Evolutionary conservation across 2,329 filamentous ascomycete species (phyloP), one percentile per base, ranked within the genome.

Genomic region (Parafenestella ontariensis): DNA sequence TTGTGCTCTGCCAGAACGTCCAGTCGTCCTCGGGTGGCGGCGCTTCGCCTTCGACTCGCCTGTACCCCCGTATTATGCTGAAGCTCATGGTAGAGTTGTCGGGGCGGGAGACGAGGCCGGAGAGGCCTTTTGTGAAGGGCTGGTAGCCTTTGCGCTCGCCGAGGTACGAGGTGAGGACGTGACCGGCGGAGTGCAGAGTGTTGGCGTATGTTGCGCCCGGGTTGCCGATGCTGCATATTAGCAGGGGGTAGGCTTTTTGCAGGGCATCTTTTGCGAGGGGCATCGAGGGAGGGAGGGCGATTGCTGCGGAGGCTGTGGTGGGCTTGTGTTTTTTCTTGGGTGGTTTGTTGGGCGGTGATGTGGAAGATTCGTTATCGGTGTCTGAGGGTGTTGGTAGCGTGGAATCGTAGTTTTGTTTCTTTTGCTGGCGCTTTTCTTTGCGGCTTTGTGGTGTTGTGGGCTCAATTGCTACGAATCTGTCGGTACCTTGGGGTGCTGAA

Each of bases 181-280:
- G 94, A 10, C 93, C 95, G 13, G 92, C 92, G 21, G 88, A 93
- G 78, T 98, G 95, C 7, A 94, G 87, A 18, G 91, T 96, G 59
- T 89, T 83, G 61, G 85, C 84, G 76, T 94, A 93, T 20, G 77
- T 73, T 2, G 86, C 80, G 52, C 67, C 65, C 6, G 90, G 92
- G 67, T 98, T 98, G 64, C 95, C 95, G 59, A 99, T 84, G 58
- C 91, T 95, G 78, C 92, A 85, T 67, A 98, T 82, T 52, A 98
- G 85, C 65, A 96, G 86, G 34, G 80, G 77, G 46, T 75, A 63
- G 17, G 68, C 63, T 44, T 56, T 64, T 53, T 57, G 53, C 15
- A 62, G 24, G n/a, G 49, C 54, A 49, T 56, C 45, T 33, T 54
- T 67, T 26, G 63, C 61, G 29, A 72, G 71, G 37, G 56, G 48